Percentiles rank a stretch among this genome's conserved stretches.
phyloP scores from a whole-genome alignment of 768 basidiomycete genomes.

The Hygrocybe coccinea region DNA sequence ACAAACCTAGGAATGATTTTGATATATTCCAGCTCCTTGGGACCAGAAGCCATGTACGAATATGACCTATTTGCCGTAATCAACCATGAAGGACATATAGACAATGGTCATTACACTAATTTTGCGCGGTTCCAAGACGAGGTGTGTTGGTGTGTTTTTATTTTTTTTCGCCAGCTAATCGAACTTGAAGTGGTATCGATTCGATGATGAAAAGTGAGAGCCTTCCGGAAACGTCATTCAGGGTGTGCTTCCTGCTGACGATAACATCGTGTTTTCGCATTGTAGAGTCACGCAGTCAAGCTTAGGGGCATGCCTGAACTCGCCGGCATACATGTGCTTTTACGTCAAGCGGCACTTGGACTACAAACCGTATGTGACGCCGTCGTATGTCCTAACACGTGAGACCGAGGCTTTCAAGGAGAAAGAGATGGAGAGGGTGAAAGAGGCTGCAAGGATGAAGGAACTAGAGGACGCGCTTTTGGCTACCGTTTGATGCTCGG shows the following conservation, averaged over 20 bases:
- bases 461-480: slow-evolving; percentile 66
- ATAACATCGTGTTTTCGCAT: slow-evolving; percentile 9
- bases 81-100: slow-evolving; percentile 90
- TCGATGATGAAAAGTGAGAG: slow-evolving; percentile 87
- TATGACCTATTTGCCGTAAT: slow-evolving; percentile 93
- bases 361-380: slow-evolving; percentile 67
- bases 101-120: slow-evolving; percentile 93
- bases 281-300: slow-evolving; percentile 66
- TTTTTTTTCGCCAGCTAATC: background rate
- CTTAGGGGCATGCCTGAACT: slow-evolving; percentile 60
- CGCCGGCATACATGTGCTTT: slow-evolving; percentile 91
- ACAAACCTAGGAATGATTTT: background rate
- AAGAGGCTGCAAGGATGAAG: slow-evolving; percentile 50
- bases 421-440: slow-evolving; percentile 50
- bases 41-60: slow-evolving; percentile 68
- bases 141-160: slow-evolving; percentile 39
- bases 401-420: slow-evolving; percentile 64
- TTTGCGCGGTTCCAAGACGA: slow-evolving; percentile 82
- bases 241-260: too few relatives aligned
- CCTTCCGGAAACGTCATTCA: too few relatives aligned
- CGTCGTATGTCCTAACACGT: slow-evolving; percentile 60
- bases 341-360: slow-evolving; percentile 88
- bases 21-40: slow-evolving; percentile 37
- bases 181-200: slow-evolving; percentile 74
- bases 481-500: slow-evolving; percentile 37